A percentile compares a stretch with the other conserved stretches of the same genome.
These are phyloP conservation scores for Penicillium salamii DNA, from an alignment of 495 filamentous ascomycete species.

Conservation along the genomic window DNA sequence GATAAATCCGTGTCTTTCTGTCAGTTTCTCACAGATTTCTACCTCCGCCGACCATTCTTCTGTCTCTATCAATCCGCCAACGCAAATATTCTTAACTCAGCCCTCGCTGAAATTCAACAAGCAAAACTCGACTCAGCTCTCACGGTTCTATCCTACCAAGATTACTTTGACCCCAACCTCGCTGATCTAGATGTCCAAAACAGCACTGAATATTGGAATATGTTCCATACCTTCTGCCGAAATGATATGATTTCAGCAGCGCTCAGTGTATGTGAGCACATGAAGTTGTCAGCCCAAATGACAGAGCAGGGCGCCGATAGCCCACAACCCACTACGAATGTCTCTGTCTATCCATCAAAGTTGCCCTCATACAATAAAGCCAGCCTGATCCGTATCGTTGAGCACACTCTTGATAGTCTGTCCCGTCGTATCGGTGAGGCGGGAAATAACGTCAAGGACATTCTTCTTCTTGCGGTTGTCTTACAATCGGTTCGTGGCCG, in stretches of 20 bases:
- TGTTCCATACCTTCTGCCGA: constrained; percentile 23
- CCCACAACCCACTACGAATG: not conserved
- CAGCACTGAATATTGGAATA: constrained; percentile 20
- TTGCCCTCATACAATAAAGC: constrained; percentile 12
- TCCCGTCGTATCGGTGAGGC: constrained; percentile 17
- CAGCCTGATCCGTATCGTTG: constrained; percentile 16
- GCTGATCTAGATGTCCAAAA: constrained; percentile 14
- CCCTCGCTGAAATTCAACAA: too few relatives aligned
- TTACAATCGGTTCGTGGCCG: constrained; percentile 21
- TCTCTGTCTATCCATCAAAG: too few relatives aligned
- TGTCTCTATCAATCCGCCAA: constrained; percentile 20
- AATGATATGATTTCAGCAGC: constrained; percentile 25
- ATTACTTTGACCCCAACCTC: constrained; percentile 24
- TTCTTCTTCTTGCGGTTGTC: constrained; percentile 25
- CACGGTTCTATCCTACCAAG: constrained; percentile 23
- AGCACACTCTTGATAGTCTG: constrained; percentile 23
- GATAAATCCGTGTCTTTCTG: constrained; percentile 8
- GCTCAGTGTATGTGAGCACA: constrained; percentile 22
- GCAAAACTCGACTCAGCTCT: constrained; percentile 9
- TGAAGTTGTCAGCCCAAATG: constrained; percentile 5
- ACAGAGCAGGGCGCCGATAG: not conserved
- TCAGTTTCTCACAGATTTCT: constrained; percentile 19
- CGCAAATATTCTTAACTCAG: too few relatives aligned
- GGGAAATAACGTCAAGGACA: constrained; percentile 27
- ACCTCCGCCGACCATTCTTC: constrained; percentile 22